Evolutionary conservation across 2,329 filamentous ascomycete genomes (phyloP).

Genomic region (Arthrobotrys iridis): DNA sequence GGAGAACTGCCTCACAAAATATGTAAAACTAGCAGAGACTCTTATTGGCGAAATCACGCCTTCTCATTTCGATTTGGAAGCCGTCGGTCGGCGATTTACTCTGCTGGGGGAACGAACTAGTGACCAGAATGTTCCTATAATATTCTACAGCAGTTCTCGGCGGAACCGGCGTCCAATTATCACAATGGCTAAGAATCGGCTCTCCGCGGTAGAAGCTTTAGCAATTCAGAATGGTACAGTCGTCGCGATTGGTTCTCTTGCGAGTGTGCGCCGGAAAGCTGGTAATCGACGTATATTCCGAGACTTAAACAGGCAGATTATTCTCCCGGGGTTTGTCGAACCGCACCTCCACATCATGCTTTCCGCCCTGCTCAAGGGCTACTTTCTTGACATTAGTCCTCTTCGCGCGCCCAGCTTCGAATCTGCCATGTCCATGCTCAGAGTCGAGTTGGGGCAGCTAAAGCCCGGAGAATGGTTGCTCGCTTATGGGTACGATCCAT

Average conservation of each 20-base stretch:
- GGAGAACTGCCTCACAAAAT: constrained; percentile 7
- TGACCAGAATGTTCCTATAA: neutral
- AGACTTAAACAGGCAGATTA: constrained; percentile 19
- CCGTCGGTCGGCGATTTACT: neutral
- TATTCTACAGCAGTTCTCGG: constrained; percentile 36
- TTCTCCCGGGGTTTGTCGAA: constrained; percentile 49
- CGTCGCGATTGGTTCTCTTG: constrained; percentile 14
- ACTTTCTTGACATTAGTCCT: constrained; percentile 35
- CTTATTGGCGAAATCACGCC: constrained; percentile 11
- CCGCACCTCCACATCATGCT: constrained; percentile 46
- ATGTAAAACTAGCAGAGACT: constrained; percentile 6
- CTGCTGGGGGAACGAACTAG: neutral
- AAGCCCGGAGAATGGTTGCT: constrained; percentile 35
- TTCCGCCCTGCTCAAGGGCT: constrained; percentile 40
- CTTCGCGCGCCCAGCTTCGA: constrained; percentile 29
- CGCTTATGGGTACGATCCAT: constrained; percentile 43
- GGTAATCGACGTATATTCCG: neutral
- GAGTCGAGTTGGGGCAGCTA: constrained; percentile 6
- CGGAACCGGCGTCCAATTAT: constrained; percentile 26
- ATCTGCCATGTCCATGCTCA: constrained; percentile 13
- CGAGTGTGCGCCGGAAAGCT: neutral
- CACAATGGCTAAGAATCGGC: constrained; percentile 28
- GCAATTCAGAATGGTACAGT: constrained; percentile 34
- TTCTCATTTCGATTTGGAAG: constrained; percentile 2
- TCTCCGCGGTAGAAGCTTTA: constrained; percentile 27